Evolutionary conservation across 192 early-diverging fungal genomes (phyloP).

Genomic region (Coemansia biformis): DNA sequence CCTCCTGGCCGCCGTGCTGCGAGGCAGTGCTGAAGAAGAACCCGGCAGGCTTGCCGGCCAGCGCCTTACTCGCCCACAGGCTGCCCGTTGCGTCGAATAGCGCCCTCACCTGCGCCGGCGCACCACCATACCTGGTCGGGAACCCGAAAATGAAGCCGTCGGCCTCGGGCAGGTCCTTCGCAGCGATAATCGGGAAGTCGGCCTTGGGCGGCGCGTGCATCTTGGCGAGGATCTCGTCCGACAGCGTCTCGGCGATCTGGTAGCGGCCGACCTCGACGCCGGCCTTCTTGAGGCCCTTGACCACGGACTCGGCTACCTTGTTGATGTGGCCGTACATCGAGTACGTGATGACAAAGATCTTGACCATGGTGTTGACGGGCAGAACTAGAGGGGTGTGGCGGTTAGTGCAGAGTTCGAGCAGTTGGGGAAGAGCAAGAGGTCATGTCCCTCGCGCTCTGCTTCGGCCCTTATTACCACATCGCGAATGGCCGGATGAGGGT

Average conservation of each 20-base stretch:
- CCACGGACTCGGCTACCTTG: slow-evolving; percentile 57
- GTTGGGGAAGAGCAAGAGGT: no score
- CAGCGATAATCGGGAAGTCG: slow-evolving; percentile 54
- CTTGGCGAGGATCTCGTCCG: slow-evolving; percentile 63
- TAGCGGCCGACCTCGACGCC: slow-evolving; percentile 52
- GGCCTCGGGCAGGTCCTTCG: slow-evolving; percentile 53
- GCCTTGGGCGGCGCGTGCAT: slow-evolving; percentile 58
- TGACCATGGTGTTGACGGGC: no score
- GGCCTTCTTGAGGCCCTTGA: slow-evolving; percentile 58
- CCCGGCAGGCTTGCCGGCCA: slow-evolving; percentile 68
- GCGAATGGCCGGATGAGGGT: no score
- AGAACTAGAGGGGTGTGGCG: no score
- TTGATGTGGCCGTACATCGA: slow-evolving; percentile 69
- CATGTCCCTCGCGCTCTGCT: no score
- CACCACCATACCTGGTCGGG: slow-evolving; percentile 64
- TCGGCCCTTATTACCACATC: no score
- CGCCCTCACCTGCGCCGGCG: slow-evolving; percentile 75
- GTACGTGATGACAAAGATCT: slow-evolving; percentile 66
- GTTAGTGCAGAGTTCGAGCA: no score
- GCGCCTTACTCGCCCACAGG: slow-evolving; percentile 52
- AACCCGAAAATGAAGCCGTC: slow-evolving; percentile 70
- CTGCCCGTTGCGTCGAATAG: slow-evolving; percentile 62
- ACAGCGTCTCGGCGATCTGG: slow-evolving; percentile 61
- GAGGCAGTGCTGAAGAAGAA: slow-evolving; percentile 69
- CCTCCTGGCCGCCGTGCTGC: slow-evolving; percentile 79